These are phyloP conservation scores for Grifola frondosa DNA, from an alignment of 1,284 basidiomycete species.

Conservation along the genomic window DNA sequence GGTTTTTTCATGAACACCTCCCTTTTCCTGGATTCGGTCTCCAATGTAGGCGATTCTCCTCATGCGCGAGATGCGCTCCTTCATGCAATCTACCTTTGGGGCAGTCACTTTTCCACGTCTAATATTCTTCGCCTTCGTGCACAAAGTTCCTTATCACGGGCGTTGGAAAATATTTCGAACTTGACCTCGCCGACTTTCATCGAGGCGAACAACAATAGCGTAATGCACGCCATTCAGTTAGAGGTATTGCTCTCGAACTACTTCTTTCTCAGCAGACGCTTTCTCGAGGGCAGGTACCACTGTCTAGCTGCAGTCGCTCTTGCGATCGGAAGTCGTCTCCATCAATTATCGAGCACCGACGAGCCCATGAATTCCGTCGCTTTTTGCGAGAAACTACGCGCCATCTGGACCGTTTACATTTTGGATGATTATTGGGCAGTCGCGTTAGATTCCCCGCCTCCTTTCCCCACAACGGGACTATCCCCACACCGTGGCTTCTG, in stretches of 20 bases:
- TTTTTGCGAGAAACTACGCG: constrained; percentile 41
- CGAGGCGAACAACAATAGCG: constrained; percentile 27
- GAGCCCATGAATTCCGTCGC: constrained; percentile 28
- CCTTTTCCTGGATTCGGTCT: constrained; percentile 32
- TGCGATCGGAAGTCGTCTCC: constrained; percentile 35
- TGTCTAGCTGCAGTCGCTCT: constrained; percentile 40
- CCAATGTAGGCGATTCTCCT: neutral
- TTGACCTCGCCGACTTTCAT: constrained; percentile 29
- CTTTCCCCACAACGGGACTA: constrained; percentile 24
- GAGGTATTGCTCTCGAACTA: constrained; percentile 46
- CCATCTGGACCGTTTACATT: constrained; percentile 44
- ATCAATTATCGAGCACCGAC: too few relatives aligned
- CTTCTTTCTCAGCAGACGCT: constrained; percentile 39
- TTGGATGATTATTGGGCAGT: constrained; percentile 41
- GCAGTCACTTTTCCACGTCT: constrained; percentile 20
- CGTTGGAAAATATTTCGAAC: constrained; percentile 28
- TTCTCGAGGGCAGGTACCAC: constrained; percentile 44
- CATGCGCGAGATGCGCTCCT: constrained; percentile 11
- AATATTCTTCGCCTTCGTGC: constrained; percentile 19
- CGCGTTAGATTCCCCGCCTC: constrained; percentile 35
- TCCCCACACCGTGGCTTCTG: constrained; percentile 42
- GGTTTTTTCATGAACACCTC: constrained; percentile 41
- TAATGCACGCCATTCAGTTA: constrained; percentile 39
- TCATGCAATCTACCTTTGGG: constrained; percentile 26
- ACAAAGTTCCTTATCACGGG: constrained; percentile 25